Evolutionary conservation across 2,329 filamentous ascomycete genomes (phyloP).

Genomic region (Rugonectria rugulosa): DNA sequence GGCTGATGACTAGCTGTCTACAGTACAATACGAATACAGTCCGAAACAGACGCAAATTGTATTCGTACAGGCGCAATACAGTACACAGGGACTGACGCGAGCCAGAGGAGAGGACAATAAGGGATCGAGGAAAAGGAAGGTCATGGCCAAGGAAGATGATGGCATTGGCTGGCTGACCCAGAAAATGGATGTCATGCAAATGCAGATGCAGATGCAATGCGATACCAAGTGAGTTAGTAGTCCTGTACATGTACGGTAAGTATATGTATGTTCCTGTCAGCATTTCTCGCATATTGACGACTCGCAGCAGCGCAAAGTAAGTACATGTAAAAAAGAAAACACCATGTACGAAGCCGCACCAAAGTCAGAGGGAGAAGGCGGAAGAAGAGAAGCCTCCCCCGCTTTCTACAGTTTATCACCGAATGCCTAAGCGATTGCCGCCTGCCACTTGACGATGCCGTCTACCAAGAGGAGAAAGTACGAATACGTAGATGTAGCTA

Average conservation of each 20-base stretch:
- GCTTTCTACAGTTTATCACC: too few species aligned
- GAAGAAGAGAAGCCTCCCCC: not conserved
- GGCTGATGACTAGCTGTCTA: constrained; percentile 18
- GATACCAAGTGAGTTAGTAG: too few species aligned
- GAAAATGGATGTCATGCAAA: not conserved
- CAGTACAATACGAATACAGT: too few species aligned
- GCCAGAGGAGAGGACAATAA: not conserved
- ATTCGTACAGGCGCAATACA: too few species aligned
- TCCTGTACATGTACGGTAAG: not conserved
- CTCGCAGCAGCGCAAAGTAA: not conserved
- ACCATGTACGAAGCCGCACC: too few species aligned
- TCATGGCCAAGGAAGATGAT: not conserved
- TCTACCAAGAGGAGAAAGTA: constrained; percentile 3
- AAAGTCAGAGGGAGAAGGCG: not conserved
- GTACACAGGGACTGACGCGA: too few species aligned
- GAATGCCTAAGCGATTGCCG: too few species aligned
- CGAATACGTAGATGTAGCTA: constrained; percentile 17
- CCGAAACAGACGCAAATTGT: too few species aligned
- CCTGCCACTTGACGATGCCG: not conserved
- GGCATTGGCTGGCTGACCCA: constrained; percentile 6
- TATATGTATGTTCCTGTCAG: constrained; percentile 2
- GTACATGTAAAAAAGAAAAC: not conserved
- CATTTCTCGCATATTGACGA: constrained; percentile 11
- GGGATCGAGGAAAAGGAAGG: not conserved
- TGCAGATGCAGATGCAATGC: not conserved